Evolutionary conservation across 352 stramenopile genomes (phyloP), one percentile per base, ranked within the genome.

Genomic region (Sclerospora graminicola): DNA sequence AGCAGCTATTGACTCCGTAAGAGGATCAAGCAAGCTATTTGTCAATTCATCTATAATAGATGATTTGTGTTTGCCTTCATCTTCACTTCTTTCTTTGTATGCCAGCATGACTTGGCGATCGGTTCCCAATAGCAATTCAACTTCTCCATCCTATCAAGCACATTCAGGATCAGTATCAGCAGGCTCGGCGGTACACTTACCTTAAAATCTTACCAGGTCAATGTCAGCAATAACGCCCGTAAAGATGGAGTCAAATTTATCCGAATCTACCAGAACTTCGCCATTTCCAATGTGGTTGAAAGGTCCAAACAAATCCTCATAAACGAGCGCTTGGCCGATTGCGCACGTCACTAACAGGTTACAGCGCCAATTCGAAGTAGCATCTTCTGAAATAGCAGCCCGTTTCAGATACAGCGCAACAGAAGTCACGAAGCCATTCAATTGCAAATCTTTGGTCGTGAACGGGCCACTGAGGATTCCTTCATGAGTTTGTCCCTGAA

Each of bases 221-320:
- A 86, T 64, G 27, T 89, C 76, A n/a, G 52, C 64, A 15, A 54
- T 48, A 18, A 69, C 48, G 2, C 58, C 60, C 0, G 64, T 69
- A 37, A 84, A 82, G 38, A 89, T 75, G 2, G 69, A 81, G 36
- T 83, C 73, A 30, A 82, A 86, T 6, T 51, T 48, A 28, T 83
- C 64, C 0, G 73, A 85, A 14, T 67, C 64, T 9, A 47, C 15
- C 5, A 89, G 43, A 16, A 61, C 37, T 19, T 65, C 58, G 10
- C 55, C 49, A n/a, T 35, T 30, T 9, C n/a, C 28, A n/a, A 32
- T 31, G 10, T 32, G 20, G 8, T 67, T 33, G 16, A 10, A 35
- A 20, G 40, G 41, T 23, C 21, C 48, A 35, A 73, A 81, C 14
- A 88, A 33, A 40, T 89, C 58, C 27, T 80, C 58, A 24, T 56